Conservation (phyloP, 768 basidiomycete genomes). For the Rhodotorula graminis region DNA sequence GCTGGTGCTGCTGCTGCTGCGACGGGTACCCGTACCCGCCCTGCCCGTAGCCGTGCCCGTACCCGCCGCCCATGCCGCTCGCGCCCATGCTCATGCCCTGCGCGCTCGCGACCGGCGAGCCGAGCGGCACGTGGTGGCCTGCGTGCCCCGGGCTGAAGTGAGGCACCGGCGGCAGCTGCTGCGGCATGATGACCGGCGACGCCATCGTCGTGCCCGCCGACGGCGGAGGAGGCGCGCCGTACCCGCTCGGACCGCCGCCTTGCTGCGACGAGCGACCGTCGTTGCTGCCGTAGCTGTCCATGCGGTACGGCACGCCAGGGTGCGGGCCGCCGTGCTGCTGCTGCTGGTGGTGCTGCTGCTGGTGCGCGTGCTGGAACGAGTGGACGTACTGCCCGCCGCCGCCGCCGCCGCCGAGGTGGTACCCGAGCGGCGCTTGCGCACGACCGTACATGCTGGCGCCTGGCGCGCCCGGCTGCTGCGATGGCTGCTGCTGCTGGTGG, state of each 20-base stretch:
- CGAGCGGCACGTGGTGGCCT: neutral
- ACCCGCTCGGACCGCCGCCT: neutral
- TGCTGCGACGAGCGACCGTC: neutral
- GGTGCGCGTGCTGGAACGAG: neutral
- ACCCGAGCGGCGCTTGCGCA: neutral
- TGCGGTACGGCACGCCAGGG: neutral
- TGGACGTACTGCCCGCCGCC: neutral
- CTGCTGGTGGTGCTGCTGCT: no score
- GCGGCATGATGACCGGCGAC: constrained; percentile 29
- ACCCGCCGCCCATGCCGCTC: neutral
- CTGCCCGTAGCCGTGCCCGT: neutral
- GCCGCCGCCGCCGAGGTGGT: neutral
- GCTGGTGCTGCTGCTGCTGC: no score
- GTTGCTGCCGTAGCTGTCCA: neutral
- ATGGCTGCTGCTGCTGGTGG: neutral
- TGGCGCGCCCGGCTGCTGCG: neutral
- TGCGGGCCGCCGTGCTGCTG: no score
- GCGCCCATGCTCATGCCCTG: neutral
- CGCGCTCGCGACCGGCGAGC: neutral
- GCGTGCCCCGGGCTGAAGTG: neutral
- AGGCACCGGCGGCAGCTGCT: constrained; percentile 12
- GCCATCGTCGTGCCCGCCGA: constrained; percentile 21
- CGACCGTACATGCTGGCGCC: neutral
- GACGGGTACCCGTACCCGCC: neutral
- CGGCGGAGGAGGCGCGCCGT: neutral